Evolutionary conservation across 306 rosid genomes (phyloP), one percentile per base, ranked within the genome.

Genomic region (Acacia confusa): DNA sequence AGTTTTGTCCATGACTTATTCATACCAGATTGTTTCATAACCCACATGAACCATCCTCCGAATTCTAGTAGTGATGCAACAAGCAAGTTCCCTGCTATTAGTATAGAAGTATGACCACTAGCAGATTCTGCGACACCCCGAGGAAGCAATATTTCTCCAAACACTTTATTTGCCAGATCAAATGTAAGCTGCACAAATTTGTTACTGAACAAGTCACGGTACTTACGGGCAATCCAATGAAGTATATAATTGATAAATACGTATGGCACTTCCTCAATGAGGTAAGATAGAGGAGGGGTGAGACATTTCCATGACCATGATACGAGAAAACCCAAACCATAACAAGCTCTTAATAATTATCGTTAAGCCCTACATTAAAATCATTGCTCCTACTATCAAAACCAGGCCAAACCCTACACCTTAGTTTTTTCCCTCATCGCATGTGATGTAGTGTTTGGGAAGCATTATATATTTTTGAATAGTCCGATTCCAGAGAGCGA

Each of bases 291-390:
- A 43, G 47, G 47, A 43, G 13, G 47, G 13, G 47, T 43, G 47
- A 43, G 47, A 43, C 48, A 13, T 13, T 48, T 65, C 81, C 74
- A 65, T 1, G 28, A 28, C 8, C 64, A 25, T 0, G 20, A 5
- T 45, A 55, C 4, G 65, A 64, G 36, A 11, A 65, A 15, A 77
- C 47, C 22, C 15, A 53, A 16, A 4, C 80, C 4, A 9, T 17
- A 16, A 15, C 3, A 13, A 27, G 36, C 4, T 27, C 2, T 0
- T 3, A 0, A 0, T 3, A 1, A 0, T 4, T 1, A 61, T 1
- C 0, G 0, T 11, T 13, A 12, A 77, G 14, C 1, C 10, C 13
- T 5, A 77, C 81, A 24, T 30, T 77, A 20, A 64, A 77, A 15
- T 77, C 81, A 2, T 64, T 45, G 47, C 30, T 20, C 16, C 7